phyloP scores from a whole-genome alignment of 1,284 basidiomycete species.

The Microbotryomycetes sp. region DNA sequence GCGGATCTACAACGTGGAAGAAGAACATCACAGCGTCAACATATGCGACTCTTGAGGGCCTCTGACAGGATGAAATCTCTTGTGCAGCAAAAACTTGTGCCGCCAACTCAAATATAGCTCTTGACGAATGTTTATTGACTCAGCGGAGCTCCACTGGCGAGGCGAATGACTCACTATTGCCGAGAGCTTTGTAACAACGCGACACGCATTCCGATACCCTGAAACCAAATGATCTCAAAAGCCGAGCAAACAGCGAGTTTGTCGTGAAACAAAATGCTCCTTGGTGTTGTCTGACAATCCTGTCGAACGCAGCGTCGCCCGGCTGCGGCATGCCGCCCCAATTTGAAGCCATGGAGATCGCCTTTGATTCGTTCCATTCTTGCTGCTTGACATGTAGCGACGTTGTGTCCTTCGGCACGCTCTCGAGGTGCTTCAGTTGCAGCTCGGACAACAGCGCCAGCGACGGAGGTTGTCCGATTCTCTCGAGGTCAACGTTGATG shows the following conservation, averaged over 20 bases:
- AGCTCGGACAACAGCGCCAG: conserved; percentile 10
- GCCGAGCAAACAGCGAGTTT: conserved; percentile 17
- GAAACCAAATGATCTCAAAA: conserved; percentile 20
- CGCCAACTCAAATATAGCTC: not conserved
- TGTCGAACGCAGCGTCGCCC: conserved; percentile 7
- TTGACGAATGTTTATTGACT: too few species aligned
- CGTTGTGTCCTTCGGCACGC: conserved; percentile 24
- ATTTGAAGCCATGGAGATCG: conserved; percentile 10
- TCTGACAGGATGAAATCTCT: too few species aligned
- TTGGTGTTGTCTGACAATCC: conserved; percentile 10
- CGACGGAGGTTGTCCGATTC: not conserved
- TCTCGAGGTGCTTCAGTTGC: conserved; percentile 15
- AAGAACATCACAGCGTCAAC: too few species aligned
- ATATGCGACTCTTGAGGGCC: too few species aligned
- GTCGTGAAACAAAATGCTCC: conserved; percentile 27
- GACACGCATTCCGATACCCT: conserved; percentile 19
- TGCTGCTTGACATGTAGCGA: conserved; percentile 20
- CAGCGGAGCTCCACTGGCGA: not conserved
- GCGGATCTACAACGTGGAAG: conserved; percentile 9
- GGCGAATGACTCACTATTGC: conserved; percentile 1
- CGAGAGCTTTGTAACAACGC: conserved; percentile 17
- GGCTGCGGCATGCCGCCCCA: conserved; percentile 19
- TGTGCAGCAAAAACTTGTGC: too few species aligned
- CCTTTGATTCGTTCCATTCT: conserved; percentile 8
- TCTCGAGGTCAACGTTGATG: not conserved